A percentile compares a stretch with the other conserved stretches of the same genome.
Conservation (phyloP, 73 alveolate genomes). For the Tetrahymena borealis region DNA sequence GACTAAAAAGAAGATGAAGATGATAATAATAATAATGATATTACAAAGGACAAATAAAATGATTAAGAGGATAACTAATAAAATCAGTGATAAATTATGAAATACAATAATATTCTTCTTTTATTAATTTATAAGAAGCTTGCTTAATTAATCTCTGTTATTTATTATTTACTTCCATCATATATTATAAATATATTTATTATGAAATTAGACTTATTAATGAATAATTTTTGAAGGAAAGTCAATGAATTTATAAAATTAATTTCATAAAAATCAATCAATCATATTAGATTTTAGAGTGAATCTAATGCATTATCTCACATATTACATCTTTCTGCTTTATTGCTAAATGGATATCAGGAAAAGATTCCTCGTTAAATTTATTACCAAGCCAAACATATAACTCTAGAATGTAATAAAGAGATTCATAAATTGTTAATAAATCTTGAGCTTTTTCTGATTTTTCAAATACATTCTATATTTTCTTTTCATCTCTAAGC, state of each 20-base stretch:
- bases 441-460: not conserved
- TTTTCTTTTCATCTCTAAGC: not conserved
- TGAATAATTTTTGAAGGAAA: no score
- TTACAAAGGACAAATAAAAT: not conserved
- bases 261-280: no score
- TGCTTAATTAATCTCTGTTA: no score
- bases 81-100: no score
- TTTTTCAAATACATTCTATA: not conserved
- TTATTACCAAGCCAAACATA: conserved; percentile 52
- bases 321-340: not conserved
- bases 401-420: conserved; percentile 33
- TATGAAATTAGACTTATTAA: no score
- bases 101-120: no score
- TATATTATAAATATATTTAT: no score
- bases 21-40: not conserved
- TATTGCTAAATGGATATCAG: not conserved
- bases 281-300: not conserved
- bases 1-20: not conserved
- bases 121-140: no score
- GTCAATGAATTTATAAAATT: no score
- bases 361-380: not conserved
- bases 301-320: not conserved
- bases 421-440: conserved; percentile 14
- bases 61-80: no score
- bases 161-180: no score